phyloP scores from a whole-genome alignment of 352 stramenopile genomes.

The Thraustotheca clavata region DNA sequence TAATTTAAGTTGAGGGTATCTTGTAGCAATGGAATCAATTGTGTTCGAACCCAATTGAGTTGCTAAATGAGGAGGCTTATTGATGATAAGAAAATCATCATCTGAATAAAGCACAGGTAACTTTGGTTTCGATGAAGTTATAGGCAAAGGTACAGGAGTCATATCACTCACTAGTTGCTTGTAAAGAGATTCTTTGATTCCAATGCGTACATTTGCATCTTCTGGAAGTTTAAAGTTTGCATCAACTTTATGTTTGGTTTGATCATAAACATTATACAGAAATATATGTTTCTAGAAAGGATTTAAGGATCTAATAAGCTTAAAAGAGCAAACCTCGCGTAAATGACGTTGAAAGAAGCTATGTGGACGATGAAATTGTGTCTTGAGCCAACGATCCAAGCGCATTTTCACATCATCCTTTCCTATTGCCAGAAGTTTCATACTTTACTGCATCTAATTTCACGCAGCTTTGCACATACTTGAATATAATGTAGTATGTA shows the following conservation, averaged over 20 bases:
- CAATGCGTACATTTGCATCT: conserved; percentile 6
- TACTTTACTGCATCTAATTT: not conserved
- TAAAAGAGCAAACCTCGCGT: not conserved
- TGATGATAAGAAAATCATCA: not conserved
- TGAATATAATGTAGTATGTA: too few species aligned
- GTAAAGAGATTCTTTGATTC: not conserved
- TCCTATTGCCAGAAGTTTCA: conserved; percentile 8
- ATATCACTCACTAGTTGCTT: not conserved
- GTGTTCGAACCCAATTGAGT: conserved; percentile 11
- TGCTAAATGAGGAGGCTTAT: conserved; percentile 9
- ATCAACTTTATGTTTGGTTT: not conserved
- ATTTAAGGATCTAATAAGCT: not conserved
- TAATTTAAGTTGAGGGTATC: conserved; percentile 17
- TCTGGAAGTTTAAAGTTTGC: conserved; percentile 1
- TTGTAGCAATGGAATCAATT: conserved; percentile 4
- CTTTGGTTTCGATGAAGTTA: not conserved
- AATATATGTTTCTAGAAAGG: conserved; percentile 12
- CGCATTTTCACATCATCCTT: conserved; percentile 19
- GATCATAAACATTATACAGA: not conserved
- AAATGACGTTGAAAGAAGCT: conserved; percentile 22
- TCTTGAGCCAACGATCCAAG: conserved; percentile 19
- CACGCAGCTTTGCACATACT: not conserved
- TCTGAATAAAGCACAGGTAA: conserved; percentile 13
- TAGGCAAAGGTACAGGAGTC: not conserved
- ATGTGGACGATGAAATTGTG: conserved; percentile 14